Evolutionary conservation across 805 yeast species (phyloP).

Genomic region (Isabelozyma heimii): DNA sequence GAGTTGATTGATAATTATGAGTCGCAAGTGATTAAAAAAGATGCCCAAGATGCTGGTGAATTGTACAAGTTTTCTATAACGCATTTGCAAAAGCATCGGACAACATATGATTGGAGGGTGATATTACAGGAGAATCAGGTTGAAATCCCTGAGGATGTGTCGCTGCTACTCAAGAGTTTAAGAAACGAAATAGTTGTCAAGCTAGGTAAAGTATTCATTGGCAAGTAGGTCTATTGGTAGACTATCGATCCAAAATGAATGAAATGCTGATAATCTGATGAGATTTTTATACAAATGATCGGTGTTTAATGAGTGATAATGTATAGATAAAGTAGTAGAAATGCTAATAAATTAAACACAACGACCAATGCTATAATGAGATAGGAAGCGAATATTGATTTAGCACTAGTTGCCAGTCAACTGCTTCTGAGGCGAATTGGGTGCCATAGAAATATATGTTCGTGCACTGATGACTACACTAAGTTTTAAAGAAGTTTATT

Average conservation of each 20-base stretch:
- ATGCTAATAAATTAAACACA: no score
- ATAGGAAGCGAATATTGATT: no score
- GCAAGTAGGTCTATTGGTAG: background rate
- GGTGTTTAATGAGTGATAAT: background rate
- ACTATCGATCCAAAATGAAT: no score
- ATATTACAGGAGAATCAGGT: conserved; percentile 12
- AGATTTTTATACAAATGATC: no score
- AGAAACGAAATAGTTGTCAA: conserved; percentile 31
- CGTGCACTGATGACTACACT: no score
- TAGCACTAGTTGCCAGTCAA: no score
- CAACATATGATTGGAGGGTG: conserved; percentile 37
- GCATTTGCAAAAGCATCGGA: conserved; percentile 13
- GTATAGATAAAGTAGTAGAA: background rate
- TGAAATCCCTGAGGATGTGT: conserved; percentile 22
- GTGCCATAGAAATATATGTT: no score
- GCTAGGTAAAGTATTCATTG: conserved; percentile 34
- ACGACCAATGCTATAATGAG: no score
- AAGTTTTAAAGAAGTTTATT: no score
- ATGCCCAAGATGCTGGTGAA: conserved; percentile 25
- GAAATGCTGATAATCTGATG: no score
- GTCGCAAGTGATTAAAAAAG: conserved; percentile 16
- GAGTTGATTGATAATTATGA: conserved; percentile 40
- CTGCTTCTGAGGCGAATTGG: no score
- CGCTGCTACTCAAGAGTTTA: conserved; percentile 21
- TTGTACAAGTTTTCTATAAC: conserved; percentile 29